Evolutionary conservation across 2,329 filamentous ascomycete species (phyloP).

Genomic region (Alternaria tenuissima): DNA sequence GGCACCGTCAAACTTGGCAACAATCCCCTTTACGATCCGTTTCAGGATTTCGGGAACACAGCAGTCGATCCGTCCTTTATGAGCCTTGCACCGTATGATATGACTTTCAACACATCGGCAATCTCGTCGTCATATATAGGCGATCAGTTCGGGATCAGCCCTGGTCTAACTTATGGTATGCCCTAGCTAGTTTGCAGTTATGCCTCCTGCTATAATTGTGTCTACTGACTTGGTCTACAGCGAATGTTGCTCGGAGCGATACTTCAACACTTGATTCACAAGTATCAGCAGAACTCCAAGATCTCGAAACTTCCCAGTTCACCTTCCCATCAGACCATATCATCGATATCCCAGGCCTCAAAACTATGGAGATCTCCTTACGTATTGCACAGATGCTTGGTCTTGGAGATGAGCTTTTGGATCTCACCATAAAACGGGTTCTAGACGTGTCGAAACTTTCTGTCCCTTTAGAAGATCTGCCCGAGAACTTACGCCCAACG

Average conservation of each 20-base stretch:
- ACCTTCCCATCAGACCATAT: conserved; percentile 2
- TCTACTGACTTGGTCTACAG: background rate
- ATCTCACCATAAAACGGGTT: background rate
- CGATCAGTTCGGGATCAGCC: background rate
- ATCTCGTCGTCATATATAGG: background rate
- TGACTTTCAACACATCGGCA: background rate
- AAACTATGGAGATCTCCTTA: background rate
- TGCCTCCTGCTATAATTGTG: background rate
- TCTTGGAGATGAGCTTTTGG: background rate
- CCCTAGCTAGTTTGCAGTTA: background rate
- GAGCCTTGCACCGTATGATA: background rate
- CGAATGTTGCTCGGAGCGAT: background rate
- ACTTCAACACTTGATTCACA: background rate
- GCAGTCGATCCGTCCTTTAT: background rate
- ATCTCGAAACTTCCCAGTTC: background rate
- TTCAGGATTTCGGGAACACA: background rate
- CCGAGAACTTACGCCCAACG: background rate
- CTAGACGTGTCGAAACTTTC: background rate
- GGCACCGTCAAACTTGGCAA: background rate
- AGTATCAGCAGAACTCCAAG: background rate
- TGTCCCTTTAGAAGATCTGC: background rate
- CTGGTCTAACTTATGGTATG: background rate
- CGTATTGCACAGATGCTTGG: background rate
- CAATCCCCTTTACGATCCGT: background rate
- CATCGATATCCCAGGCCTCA: background rate